Conservation (phyloP, 441 rosid genomes). For the Corymbia calophylla region DNA sequence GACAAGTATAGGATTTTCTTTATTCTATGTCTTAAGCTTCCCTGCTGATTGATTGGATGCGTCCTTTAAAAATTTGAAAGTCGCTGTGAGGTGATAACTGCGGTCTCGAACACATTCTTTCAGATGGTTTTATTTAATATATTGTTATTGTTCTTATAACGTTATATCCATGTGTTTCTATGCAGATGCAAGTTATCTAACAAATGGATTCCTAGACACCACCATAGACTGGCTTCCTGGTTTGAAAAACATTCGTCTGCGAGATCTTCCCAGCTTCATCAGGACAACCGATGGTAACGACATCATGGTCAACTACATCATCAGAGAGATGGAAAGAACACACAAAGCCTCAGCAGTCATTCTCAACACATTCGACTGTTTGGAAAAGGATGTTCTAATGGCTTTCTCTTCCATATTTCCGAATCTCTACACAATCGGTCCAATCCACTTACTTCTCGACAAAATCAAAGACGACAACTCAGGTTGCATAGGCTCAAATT, state of each 20-base stretch:
- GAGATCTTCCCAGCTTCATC: constrained; percentile 3
- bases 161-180: not conserved
- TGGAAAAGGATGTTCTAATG: constrained; percentile 1
- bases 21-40: not conserved
- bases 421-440: not conserved
- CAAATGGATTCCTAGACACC: constrained; percentile 1
- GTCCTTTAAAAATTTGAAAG: not conserved
- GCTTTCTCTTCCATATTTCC: not conserved
- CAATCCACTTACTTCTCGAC: constrained; percentile 6
- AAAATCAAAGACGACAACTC: not conserved
- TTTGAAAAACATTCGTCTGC: not conserved
- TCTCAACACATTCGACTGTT: not conserved
- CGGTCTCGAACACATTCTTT: not conserved
- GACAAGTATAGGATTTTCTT: not conserved
- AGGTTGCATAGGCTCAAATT: not conserved
- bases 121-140: not conserved
- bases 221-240: not conserved
- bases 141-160: not conserved
- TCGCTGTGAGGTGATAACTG: not conserved
- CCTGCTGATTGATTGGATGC: not conserved
- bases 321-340: not conserved
- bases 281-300: not conserved
- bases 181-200: not conserved
- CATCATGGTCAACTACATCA: not conserved
- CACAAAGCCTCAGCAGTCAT: not conserved